phyloP scores from a whole-genome alignment of 495 filamentous ascomycete genomes.

The Neurospora tetrasperma region DNA sequence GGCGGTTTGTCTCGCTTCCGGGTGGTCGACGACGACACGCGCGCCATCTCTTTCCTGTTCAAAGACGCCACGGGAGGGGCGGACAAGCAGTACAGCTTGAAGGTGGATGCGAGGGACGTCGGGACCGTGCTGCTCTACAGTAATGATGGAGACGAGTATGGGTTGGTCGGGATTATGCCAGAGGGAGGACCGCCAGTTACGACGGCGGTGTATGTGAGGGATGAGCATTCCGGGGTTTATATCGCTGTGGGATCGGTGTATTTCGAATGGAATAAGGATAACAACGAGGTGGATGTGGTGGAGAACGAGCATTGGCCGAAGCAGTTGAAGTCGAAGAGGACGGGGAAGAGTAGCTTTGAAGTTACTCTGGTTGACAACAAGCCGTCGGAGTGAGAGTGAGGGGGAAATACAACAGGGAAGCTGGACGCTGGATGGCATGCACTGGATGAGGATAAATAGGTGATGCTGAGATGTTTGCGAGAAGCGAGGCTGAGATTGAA shows the following conservation, averaged over 20 bases:
- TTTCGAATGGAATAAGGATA: slow-evolving; percentile 3
- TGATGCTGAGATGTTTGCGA: background rate
- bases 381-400: background rate
- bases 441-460: background rate
- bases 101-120: background rate
- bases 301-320: slow-evolving; percentile 2
- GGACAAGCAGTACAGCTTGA: background rate
- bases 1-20: slow-evolving; percentile 1
- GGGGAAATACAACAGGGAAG: background rate
- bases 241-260: background rate
- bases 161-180: background rate
- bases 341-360: slow-evolving; percentile 1
- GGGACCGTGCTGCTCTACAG: background rate
- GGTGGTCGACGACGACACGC: background rate
- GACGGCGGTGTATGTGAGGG: slow-evolving; percentile 2
- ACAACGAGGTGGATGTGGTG: slow-evolving; percentile 2
- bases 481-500: background rate
- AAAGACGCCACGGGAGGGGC: slow-evolving; percentile 1
- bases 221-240: background rate
- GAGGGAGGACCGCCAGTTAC: slow-evolving; percentile 2
- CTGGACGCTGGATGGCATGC: background rate
- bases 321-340: slow-evolving; percentile 2
- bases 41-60: slow-evolving; percentile 3
- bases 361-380: slow-evolving; percentile 5
- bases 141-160: background rate